Percentiles rank a stretch among this genome's conserved stretches.
phyloP scores from a whole-genome alignment of 495 filamentous ascomycete genomes.

The Penicillium mononematosum region DNA sequence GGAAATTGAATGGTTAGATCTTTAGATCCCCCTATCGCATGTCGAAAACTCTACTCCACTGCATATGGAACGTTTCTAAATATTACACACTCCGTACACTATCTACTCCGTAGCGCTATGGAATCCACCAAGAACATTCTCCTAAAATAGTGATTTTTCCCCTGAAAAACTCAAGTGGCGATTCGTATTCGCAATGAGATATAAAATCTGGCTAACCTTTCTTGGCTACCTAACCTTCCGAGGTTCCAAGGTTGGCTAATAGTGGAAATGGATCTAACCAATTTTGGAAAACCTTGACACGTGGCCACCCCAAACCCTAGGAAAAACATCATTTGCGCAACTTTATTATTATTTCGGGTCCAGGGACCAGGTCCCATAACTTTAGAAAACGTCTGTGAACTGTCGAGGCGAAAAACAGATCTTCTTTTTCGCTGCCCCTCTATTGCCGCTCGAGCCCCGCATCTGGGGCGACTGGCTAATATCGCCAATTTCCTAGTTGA shows the following conservation, averaged over 20 bases:
- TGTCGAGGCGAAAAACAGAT: background rate
- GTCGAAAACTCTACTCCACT: background rate
- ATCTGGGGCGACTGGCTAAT: constrained; percentile 4
- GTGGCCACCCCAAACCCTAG: constrained; percentile 13
- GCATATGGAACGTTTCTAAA: background rate
- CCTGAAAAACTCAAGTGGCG: background rate
- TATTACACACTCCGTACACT: background rate
- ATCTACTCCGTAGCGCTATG: background rate
- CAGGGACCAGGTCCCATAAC: background rate
- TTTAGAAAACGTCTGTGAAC: constrained; percentile 1
- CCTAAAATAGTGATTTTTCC: background rate
- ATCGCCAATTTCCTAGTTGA: background rate
- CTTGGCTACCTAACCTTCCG: background rate
- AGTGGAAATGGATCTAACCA: constrained; percentile 1
- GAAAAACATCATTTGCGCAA: background rate
- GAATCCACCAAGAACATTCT: constrained; percentile 7
- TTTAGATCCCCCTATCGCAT: constrained; percentile 7
- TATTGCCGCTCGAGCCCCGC: constrained; percentile 9
- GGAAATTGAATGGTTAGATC: constrained; percentile 13
- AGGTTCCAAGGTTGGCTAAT: background rate
- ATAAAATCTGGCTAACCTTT: background rate
- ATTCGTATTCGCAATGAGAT: constrained; percentile 4
- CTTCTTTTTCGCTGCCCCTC: background rate
- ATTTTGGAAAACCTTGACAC: constrained; percentile 3
- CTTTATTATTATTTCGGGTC: constrained; percentile 2